A percentile compares a stretch with the other conserved stretches of the same genome.
Conservation (phyloP, 768 basidiomycete species). For the Hemileccinum rubropunctum region DNA sequence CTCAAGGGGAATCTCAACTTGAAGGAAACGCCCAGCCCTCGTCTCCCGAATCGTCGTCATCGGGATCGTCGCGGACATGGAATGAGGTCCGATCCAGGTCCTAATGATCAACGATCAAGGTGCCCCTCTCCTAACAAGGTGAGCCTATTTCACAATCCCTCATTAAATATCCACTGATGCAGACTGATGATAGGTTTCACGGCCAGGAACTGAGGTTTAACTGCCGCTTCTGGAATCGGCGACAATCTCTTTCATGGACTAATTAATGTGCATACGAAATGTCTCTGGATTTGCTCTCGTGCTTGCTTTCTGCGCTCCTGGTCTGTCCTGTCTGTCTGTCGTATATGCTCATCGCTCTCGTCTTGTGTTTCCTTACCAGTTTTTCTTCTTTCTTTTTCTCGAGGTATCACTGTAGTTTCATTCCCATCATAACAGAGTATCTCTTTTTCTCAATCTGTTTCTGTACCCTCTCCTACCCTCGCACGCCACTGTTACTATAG, state of each 20-base stretch:
- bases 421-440: neutral
- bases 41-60: conserved; percentile 15
- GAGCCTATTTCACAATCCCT: neutral
- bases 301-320: neutral
- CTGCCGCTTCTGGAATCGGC: neutral
- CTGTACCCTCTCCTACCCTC: neutral
- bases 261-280: conserved; percentile 1
- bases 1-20: neutral
- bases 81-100: conserved; percentile 8
- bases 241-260: neutral
- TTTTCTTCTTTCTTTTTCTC: neutral
- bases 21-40: neutral
- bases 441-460: neutral
- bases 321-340: too few relatives aligned
- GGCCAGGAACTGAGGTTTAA: neutral
- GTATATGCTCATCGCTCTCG: neutral
- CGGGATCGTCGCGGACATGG: conserved; percentile 22
- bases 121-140: conserved; percentile 1
- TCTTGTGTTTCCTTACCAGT: neutral
- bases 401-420: neutral
- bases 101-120: conserved; percentile 5
- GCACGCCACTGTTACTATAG: too few relatives aligned
- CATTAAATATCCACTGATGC: neutral
- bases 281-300: neutral
- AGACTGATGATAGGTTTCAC: too few relatives aligned